Conservation (phyloP, 2,329 filamentous ascomycete species). For the Rhynchosporium agropyri region DNA sequence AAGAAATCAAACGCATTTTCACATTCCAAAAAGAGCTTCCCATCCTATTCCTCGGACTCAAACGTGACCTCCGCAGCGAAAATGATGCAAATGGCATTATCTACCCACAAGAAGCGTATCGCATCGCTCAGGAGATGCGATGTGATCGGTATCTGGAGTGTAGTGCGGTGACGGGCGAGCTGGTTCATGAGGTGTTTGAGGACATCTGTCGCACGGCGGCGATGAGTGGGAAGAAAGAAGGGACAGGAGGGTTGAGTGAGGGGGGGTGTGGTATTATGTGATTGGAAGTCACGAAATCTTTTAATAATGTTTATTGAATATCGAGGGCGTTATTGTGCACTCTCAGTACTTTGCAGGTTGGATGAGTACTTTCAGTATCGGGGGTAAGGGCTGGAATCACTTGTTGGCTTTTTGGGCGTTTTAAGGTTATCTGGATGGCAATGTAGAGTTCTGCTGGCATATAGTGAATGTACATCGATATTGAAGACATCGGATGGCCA, state of each 20-base stretch:
- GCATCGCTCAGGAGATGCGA: slow-evolving; percentile 58
- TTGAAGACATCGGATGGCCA: no score
- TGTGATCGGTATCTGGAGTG: slow-evolving; percentile 67
- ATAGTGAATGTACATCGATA: no score
- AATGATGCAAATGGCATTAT: slow-evolving; percentile 62
- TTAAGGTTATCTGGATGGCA: no score
- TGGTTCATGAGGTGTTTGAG: slow-evolving; percentile 59
- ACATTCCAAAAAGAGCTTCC: slow-evolving; percentile 50
- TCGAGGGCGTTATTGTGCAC: no score
- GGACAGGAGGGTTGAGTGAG: slow-evolving; percentile 52
- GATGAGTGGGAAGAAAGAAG: slow-evolving; percentile 48
- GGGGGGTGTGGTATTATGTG: slow-evolving; percentile 57
- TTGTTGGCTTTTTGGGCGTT: no score
- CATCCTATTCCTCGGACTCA: slow-evolving; percentile 60
- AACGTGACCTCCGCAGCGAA: slow-evolving; percentile 60
- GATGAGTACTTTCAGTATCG: no score
- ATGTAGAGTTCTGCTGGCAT: no score
- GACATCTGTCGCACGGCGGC: slow-evolving; percentile 62
- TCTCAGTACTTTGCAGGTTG: no score
- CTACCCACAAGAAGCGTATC: slow-evolving; percentile 63
- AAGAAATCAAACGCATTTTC: slow-evolving; percentile 55
- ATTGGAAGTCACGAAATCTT: slow-evolving; percentile 23
- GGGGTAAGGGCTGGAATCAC: no score
- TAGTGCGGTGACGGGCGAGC: slow-evolving; percentile 61
- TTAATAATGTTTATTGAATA: background rate